Conservation (phyloP, 129 eudicot genomes). For the Centaurea solstitialis region DNA sequence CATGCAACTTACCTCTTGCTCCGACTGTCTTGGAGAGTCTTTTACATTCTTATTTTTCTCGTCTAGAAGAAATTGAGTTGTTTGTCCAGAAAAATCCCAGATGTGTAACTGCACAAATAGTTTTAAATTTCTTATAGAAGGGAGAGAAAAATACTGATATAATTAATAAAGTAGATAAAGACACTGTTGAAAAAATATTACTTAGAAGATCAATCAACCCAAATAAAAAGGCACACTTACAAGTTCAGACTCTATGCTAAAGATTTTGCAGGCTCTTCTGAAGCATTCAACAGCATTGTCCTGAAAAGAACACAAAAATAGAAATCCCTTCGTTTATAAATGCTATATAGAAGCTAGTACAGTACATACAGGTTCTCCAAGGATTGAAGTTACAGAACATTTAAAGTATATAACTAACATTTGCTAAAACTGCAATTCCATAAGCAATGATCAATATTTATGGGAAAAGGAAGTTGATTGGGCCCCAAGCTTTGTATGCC, state of each 20-base stretch:
- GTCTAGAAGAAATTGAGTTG: constrained; percentile 47
- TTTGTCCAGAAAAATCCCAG: constrained; percentile 96
- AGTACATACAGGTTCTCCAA: constrained; percentile 6
- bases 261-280: constrained; percentile 97
- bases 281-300: constrained; percentile 84
- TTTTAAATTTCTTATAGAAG: constrained; percentile 8
- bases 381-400: not conserved
- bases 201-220: constrained; percentile 6
- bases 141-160: constrained; percentile 7
- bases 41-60: constrained; percentile 54
- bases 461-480: not conserved
- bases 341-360: constrained; percentile 1
- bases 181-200: not conserved
- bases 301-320: constrained; percentile 38
- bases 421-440: not conserved
- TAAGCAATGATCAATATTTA: constrained; percentile 3
- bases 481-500: not conserved
- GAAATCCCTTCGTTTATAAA: constrained; percentile 14
- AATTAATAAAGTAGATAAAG: not conserved
- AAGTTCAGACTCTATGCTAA: constrained; percentile 71
- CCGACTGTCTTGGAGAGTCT: constrained; percentile 66
- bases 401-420: not conserved
- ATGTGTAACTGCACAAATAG: constrained; percentile 68
- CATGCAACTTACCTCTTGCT: constrained; percentile 78
- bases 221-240: constrained; percentile 41